Evolutionary conservation across 495 filamentous ascomycete genomes (phyloP), one percentile per base, ranked within the genome.

Genomic region (Clavariopsis aquatica): DNA sequence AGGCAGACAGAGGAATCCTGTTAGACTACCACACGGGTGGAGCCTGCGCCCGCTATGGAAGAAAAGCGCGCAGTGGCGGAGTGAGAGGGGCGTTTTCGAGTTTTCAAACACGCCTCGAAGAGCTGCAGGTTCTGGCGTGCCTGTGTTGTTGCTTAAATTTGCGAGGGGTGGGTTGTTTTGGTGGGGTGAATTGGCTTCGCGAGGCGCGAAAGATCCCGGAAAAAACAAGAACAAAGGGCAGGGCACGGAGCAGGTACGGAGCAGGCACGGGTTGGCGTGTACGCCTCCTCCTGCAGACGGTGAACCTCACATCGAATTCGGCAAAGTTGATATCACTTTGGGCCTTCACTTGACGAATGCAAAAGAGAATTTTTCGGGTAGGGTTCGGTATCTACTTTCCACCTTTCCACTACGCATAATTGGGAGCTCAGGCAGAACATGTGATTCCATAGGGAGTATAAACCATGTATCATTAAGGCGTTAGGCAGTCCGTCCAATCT

Each of bases 131-230:
- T 34, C 46, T 41, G 31, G 62, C 43, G 64, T 49, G 49, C 12
- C 23, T 29, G 49, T 27, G 27, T 34, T 54, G 26, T 17, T 27
- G 27, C 4, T 51, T n/a, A 47, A 57, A 67, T 45, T 52, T 65
- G 56, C 28, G 46, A 27, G 8, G 26, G 43, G 47, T 13, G 59
- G 52, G 52, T 64, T 69, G 65, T 63, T 68, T 36, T 64, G 60
- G 66, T 65, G 55, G 61, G 56, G 64, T 56, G 34, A 38, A 54
- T 55, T 27, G 15, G 57, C 43, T 69, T 52, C 54, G 56, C 60
- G 60, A 59, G 51, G 59, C 60, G 65, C 53, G 52, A n/a, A n/a
- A n/a, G n/a, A 52, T 46, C 36, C 47, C 6, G 47, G 20, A 57
- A 38, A 67, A 67, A 57, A 31, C 41, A 43, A 43, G 29, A n/a